Conservation (phyloP, 2,329 filamentous ascomycete genomes). For the Neofusicoccum kwambonambiense region DNA sequence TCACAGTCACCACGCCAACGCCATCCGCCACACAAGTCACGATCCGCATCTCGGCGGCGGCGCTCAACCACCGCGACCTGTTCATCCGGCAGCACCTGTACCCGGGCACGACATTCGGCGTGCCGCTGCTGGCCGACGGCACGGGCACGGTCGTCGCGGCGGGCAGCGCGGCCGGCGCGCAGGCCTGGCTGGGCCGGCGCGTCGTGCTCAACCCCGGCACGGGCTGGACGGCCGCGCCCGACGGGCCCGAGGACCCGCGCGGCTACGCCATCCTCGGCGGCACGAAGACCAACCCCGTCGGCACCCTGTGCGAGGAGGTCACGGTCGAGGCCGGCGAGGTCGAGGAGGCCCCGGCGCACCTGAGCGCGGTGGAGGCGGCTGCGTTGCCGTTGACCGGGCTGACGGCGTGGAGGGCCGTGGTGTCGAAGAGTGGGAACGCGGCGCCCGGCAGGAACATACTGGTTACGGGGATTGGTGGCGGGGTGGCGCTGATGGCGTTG, state of each 20-base stretch:
- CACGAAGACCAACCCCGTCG: constrained; percentile 62
- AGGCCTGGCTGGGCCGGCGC: constrained; percentile 60
- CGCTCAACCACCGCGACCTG: constrained; percentile 92
- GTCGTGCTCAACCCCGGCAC: constrained; percentile 77
- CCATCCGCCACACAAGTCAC: constrained; percentile 61
- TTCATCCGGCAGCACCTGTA: constrained; percentile 93
- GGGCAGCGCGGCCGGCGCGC: constrained; percentile 56
- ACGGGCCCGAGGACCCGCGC: constrained; percentile 67
- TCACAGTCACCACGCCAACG: constrained; percentile 27
- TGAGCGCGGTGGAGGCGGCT: constrained; percentile 72
- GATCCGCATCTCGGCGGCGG: constrained; percentile 71
- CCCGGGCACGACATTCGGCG: constrained; percentile 75
- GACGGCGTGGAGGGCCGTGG: constrained; percentile 83
- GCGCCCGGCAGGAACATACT: constrained; percentile 70
- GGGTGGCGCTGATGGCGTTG: constrained; percentile 79
- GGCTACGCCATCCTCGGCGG: constrained; percentile 68
- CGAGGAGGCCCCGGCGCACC: constrained; percentile 71
- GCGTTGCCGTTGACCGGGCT: constrained; percentile 81
- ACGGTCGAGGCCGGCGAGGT: constrained; percentile 69
- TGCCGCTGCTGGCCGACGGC: constrained; percentile 80
- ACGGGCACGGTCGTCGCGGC: constrained; percentile 68
- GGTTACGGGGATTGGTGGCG: constrained; percentile 88
- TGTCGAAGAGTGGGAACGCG: constrained; percentile 71
- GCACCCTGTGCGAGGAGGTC: constrained; percentile 73
- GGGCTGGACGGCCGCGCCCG: constrained; percentile 70